Conservation (phyloP, 129 eudicot genomes). For the Flaveria brownii region DNA sequence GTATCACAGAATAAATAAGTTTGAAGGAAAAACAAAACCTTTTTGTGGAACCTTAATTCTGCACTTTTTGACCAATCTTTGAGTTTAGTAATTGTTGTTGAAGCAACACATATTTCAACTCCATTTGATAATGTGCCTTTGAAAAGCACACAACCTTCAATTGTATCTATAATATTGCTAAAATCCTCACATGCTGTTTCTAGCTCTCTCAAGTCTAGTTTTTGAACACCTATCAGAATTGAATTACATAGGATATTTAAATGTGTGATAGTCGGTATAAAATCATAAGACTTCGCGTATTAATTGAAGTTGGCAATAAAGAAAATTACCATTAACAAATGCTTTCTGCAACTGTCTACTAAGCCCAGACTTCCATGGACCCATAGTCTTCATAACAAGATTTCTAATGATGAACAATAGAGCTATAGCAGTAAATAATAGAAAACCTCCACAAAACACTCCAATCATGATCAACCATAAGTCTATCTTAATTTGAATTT, state of each 20-base stretch:
- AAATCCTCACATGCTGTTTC: conserved; percentile 88
- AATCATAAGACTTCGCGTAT: too few species aligned
- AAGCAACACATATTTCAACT: conserved; percentile 74
- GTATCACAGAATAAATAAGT: not conserved
- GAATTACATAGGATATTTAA: not conserved
- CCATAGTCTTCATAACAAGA: conserved; percentile 46
- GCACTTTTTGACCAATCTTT: conserved; percentile 67
- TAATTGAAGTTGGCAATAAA: not conserved
- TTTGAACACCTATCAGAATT: conserved; percentile 63
- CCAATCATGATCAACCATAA: conserved; percentile 51
- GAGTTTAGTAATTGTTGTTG: conserved; percentile 47
- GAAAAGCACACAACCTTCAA: conserved; percentile 52
- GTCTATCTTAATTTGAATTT: conserved; percentile 29
- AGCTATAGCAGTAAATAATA: conserved; percentile 35
- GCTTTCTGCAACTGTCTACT: conserved; percentile 85
- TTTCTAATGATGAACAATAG: conserved; percentile 40
- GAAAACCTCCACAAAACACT: conserved; percentile 37
- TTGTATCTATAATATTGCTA: conserved; percentile 71
- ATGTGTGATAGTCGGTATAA: not conserved
- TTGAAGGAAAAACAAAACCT: conserved; percentile 41
- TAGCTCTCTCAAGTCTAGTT: conserved; percentile 71
- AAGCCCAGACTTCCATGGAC: conserved; percentile 68
- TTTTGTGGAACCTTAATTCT: conserved; percentile 54
- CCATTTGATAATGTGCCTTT: conserved; percentile 86
- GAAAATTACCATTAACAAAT: conserved; percentile 59